Evolutionary conservation across 1,284 basidiomycete genomes (phyloP).

Genomic region (Paramarasmius palmivorus): DNA sequence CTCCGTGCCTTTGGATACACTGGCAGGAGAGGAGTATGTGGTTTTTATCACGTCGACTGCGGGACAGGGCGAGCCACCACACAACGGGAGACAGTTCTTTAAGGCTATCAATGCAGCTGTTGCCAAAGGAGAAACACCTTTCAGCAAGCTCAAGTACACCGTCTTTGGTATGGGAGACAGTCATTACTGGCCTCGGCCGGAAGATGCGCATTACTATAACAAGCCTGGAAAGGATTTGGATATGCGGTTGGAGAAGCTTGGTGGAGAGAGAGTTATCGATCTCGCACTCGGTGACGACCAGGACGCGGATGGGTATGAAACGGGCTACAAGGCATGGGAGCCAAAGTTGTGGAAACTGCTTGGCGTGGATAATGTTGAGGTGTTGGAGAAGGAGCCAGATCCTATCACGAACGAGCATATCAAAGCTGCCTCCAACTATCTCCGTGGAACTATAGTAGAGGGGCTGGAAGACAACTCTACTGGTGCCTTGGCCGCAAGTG

Average conservation of each 20-base stretch:
- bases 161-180: slow-evolving; percentile 98
- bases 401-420: slow-evolving; percentile 99
- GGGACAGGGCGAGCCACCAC: slow-evolving; percentile 98
- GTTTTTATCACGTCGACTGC: slow-evolving; percentile 93
- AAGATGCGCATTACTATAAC: slow-evolving; percentile 98
- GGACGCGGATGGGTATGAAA: slow-evolving; percentile 94
- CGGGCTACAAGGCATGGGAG: slow-evolving; percentile 97
- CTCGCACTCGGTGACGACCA: slow-evolving; percentile 96
- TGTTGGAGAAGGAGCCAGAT: slow-evolving; percentile 92
- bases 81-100: slow-evolving; percentile 91
- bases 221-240: slow-evolving; percentile 94
- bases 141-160: slow-evolving; percentile 69
- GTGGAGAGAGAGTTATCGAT: slow-evolving; percentile 70
- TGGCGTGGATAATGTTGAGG: slow-evolving; percentile 89
- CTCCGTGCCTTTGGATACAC: slow-evolving; percentile 73
- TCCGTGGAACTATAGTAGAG: slow-evolving; percentile 94
- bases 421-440: slow-evolving; percentile 94
- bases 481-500: slow-evolving; percentile 86
- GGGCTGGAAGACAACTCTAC: slow-evolving; percentile 88
- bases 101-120: slow-evolving; percentile 81
- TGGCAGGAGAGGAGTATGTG: slow-evolving; percentile 82
- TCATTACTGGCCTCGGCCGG: slow-evolving; percentile 98
- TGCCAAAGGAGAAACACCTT: slow-evolving; percentile 52
- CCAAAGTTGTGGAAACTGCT: slow-evolving; percentile 91
- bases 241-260: slow-evolving; percentile 73